A percentile compares a stretch with the other conserved stretches of the same genome.
phyloP scores from a whole-genome alignment of 176 grass and related monocot species.

The Oryza longistaminata region DNA sequence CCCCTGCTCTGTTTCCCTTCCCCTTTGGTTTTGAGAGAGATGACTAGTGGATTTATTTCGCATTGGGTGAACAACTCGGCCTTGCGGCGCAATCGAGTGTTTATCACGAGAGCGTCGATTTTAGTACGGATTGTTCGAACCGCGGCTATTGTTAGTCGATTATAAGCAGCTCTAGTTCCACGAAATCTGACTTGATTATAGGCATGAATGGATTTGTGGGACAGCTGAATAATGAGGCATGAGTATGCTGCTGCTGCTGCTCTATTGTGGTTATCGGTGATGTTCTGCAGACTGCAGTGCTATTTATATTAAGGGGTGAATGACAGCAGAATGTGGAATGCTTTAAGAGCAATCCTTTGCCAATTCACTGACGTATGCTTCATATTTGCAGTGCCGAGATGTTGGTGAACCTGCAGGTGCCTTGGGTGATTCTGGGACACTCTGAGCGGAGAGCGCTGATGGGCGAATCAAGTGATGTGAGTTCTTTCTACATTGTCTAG shows the following conservation, averaged over 20 bases:
- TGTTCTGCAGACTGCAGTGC: background rate
- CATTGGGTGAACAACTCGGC: background rate
- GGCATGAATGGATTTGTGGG: background rate
- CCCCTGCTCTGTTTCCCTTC: background rate
- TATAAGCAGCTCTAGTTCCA: background rate
- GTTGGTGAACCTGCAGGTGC: conserved; percentile 73
- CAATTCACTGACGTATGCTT: background rate
- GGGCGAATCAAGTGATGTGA: conserved; percentile 74
- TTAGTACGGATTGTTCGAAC: background rate
- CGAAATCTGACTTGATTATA: conserved; percentile 12
- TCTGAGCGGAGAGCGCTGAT: conserved; percentile 82
- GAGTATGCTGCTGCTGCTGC: background rate
- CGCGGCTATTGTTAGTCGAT: background rate
- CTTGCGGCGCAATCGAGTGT: background rate
- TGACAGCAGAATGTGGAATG: background rate
- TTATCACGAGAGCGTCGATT: background rate
- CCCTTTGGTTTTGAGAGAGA: background rate
- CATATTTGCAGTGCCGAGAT: conserved; percentile 65
- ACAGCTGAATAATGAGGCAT: background rate
- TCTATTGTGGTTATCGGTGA: background rate
- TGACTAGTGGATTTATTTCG: background rate
- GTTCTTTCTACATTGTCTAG: background rate
- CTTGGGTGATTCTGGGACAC: conserved; percentile 89
- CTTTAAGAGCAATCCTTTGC: background rate
- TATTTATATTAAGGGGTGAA: background rate